Percentiles rank a stretch among this genome's conserved stretches.
Evolutionary conservation across 2,329 filamentous ascomycete species (phyloP).

Genomic region (Pseudocercospora fuligena): DNA sequence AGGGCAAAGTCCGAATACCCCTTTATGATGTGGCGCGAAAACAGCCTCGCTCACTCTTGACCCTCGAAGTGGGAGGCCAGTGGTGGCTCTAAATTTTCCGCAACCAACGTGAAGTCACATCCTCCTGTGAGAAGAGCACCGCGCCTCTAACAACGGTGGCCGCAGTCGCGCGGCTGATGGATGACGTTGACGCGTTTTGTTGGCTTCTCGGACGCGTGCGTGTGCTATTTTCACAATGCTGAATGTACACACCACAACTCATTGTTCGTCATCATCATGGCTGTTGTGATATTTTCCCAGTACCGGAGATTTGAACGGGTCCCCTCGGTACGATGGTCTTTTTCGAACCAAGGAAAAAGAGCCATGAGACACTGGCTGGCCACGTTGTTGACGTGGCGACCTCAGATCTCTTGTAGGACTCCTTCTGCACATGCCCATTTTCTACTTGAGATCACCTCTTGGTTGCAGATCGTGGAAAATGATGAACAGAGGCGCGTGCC

Average conservation of each 20-base stretch:
- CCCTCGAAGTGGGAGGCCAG: not conserved
- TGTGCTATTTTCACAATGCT: too few species aligned
- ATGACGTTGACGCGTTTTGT: not conserved
- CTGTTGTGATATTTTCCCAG: not conserved
- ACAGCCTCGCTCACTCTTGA: not conserved
- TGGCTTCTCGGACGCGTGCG: too few species aligned
- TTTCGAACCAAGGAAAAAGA: not conserved
- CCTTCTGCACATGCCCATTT: too few species aligned
- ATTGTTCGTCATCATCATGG: not conserved
- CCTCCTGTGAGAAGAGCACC: not conserved
- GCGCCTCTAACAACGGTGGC: slow-evolving; percentile 6
- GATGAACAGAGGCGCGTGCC: too few species aligned
- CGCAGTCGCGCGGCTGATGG: slow-evolving; percentile 1
- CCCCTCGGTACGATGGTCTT: not conserved
- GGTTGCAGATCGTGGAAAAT: too few species aligned
- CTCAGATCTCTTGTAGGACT: not conserved
- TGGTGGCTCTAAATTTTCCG: not conserved
- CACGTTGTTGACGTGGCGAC: not conserved
- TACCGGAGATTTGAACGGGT: not conserved
- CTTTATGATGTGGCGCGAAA: not conserved
- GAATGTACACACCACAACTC: not conserved
- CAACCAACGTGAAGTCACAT: not conserved
- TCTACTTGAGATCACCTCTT: too few species aligned
- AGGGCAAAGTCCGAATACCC: not conserved
- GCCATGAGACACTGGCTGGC: slow-evolving; percentile 2